These are phyloP conservation scores for Cordyceps fumosorosea DNA, from an alignment of 2,329 filamentous ascomycete species.

Conservation along the genomic window DNA sequence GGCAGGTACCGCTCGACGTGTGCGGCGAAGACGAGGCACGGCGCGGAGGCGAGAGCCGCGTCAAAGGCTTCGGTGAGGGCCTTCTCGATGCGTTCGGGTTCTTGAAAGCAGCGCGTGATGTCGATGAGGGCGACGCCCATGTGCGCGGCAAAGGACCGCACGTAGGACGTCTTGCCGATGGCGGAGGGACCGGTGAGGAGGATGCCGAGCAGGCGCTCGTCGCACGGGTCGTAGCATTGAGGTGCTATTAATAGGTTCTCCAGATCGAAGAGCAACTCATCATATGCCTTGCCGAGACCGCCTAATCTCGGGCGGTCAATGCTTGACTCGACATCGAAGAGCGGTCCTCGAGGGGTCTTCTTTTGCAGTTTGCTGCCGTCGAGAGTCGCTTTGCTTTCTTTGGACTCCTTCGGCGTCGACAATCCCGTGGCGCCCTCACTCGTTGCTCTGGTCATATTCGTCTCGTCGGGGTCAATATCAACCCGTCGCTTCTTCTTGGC, in stretches of 20 bases:
- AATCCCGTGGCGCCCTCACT: conserved; percentile 18
- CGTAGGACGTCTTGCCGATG: conserved; percentile 74
- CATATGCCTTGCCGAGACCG: conserved; percentile 24
- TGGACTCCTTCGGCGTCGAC: background rate
- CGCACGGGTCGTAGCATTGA: conserved; percentile 15
- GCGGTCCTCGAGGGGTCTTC: conserved; percentile 25
- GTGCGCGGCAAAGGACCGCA: conserved; percentile 65
- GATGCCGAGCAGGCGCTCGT: conserved; percentile 43
- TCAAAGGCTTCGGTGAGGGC: conserved; percentile 46
- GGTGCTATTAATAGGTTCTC: conserved; percentile 18
- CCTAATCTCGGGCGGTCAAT: conserved; percentile 20
- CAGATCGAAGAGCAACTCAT: conserved; percentile 17
- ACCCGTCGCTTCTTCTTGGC: conserved; percentile 29
- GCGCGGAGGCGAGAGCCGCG: conserved; percentile 76
- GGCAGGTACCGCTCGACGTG: conserved; percentile 81
- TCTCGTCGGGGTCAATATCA: conserved; percentile 18
- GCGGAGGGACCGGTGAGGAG: conserved; percentile 73
- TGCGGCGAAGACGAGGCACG: conserved; percentile 86
- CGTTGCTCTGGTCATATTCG: background rate
- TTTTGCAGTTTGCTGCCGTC: conserved; percentile 17
- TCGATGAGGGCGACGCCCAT: conserved; percentile 69
- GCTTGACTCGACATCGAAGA: conserved; percentile 25
- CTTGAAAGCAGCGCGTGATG: conserved; percentile 28
- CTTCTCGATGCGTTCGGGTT: conserved; percentile 34
- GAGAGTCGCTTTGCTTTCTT: background rate